phyloP scores from a whole-genome alignment of 2,329 filamentous ascomycete species.

The Fusarium avenaceum region DNA sequence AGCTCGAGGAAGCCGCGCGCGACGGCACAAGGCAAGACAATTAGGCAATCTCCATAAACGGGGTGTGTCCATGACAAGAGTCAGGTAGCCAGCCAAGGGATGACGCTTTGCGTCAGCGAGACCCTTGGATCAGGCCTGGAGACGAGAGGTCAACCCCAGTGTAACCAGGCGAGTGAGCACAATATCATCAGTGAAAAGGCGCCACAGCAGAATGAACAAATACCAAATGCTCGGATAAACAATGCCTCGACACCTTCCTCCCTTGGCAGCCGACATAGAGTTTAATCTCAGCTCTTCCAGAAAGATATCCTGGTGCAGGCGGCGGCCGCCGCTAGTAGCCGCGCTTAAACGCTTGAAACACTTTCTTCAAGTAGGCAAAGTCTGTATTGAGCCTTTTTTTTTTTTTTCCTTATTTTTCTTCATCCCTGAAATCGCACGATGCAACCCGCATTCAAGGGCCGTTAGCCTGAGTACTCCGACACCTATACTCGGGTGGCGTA shows the following conservation, averaged over 20 bases:
- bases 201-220: constrained; percentile 14
- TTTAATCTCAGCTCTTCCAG: constrained; percentile 17
- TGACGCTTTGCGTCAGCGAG: constrained; percentile 45
- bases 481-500: constrained; percentile 23
- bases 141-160: constrained; percentile 37
- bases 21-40: constrained; percentile 3
- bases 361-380: constrained; percentile 22
- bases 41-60: constrained; percentile 34
- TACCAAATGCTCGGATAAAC: constrained; percentile 7
- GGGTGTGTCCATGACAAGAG: constrained; percentile 37
- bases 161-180: constrained; percentile 14
- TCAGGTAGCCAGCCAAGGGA: constrained; percentile 42
- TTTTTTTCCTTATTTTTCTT: too few relatives aligned
- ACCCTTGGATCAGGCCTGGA: constrained; percentile 47
- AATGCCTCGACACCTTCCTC: constrained; percentile 36
- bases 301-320: constrained; percentile 11
- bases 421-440: constrained; percentile 5
- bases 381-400: constrained; percentile 19
- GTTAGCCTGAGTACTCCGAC: constrained; percentile 27
- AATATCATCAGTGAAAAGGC: constrained; percentile 16
- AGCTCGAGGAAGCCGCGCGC: constrained; percentile 42
- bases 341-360: constrained; percentile 36
- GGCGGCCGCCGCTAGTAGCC: constrained; percentile 29
- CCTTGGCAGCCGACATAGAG: constrained; percentile 17
- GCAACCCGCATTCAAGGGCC: constrained; percentile 17